A percentile compares a stretch with the other conserved stretches of the same genome.
These are phyloP conservation scores for Penicillium freii DNA, from an alignment of 2,329 filamentous ascomycete genomes.

Conservation along the genomic window DNA sequence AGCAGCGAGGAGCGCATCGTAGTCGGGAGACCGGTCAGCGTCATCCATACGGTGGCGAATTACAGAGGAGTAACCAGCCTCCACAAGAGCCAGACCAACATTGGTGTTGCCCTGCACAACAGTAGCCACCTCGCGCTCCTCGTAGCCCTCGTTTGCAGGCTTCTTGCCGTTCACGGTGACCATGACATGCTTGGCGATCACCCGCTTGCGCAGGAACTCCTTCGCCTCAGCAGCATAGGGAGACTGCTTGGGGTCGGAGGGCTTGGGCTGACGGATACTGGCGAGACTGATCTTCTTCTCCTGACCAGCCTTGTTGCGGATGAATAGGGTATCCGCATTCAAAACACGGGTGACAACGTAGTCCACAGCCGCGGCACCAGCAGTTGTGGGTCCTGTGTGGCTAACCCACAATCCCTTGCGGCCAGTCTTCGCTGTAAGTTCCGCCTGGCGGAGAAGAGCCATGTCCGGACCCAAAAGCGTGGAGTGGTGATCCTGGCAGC, in stretches of 20 bases:
- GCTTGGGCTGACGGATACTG: conserved; percentile 90
- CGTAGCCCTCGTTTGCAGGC: conserved; percentile 83
- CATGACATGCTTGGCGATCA: conserved; percentile 94
- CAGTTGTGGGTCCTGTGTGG: conserved; percentile 65
- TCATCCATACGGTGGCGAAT: conserved; percentile 95
- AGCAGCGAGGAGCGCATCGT: conserved; percentile 60
- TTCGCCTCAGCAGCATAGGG: conserved; percentile 92
- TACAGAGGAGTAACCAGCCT: conserved; percentile 88
- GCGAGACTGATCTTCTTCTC: conserved; percentile 92
- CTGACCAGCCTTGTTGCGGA: conserved; percentile 77
- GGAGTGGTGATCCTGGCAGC: conserved; percentile 94
- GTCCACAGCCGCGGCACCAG: conserved; percentile 61
- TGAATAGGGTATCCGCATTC: conserved; percentile 82
- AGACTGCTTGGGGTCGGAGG: conserved; percentile 78
- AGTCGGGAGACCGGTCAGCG: conserved; percentile 87
- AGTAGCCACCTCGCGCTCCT: conserved; percentile 91
- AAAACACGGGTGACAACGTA: conserved; percentile 82
- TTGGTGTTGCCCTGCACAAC: conserved; percentile 83
- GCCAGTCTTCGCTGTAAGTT: conserved; percentile 76
- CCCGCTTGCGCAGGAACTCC: conserved; percentile 87
- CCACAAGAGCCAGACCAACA: conserved; percentile 77
- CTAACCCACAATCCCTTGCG: conserved; percentile 79
- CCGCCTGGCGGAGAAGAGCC: conserved; percentile 78
- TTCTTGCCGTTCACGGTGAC: conserved; percentile 87
- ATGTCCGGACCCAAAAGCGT: conserved; percentile 87